phyloP scores from a whole-genome alignment of 257 asterid genomes.

The Rubia yunnanensis region DNA sequence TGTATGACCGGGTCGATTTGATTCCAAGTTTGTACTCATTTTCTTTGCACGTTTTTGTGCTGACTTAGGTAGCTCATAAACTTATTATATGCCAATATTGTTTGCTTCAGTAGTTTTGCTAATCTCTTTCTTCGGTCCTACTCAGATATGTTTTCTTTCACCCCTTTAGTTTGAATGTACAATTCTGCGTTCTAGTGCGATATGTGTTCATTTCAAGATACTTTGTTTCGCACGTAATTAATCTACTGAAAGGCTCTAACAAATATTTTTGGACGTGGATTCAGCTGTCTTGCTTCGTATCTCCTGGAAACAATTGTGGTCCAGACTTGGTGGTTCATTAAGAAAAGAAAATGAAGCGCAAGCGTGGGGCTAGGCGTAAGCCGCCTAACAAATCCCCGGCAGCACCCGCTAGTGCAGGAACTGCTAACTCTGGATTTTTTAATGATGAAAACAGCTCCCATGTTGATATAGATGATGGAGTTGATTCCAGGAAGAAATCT shows the following conservation, averaged over 20 bases:
- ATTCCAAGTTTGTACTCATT: not conserved
- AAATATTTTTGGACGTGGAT: not conserved
- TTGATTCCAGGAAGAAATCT: slow-evolving; percentile 48
- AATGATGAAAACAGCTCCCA: slow-evolving; percentile 43
- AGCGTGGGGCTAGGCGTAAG: slow-evolving; percentile 46
- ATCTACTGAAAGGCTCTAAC: not conserved
- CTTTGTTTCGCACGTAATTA: not conserved
- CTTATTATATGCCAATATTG: not conserved
- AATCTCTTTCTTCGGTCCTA: not conserved
- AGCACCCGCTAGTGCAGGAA: slow-evolving; percentile 33
- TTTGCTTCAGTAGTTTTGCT: not conserved
- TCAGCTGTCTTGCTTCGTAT: slow-evolving; percentile 2
- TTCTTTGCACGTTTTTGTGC: not conserved
- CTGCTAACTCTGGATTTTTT: slow-evolving; percentile 34
- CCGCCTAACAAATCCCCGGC: slow-evolving; percentile 38
- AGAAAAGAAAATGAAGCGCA: slow-evolving; percentile 57
- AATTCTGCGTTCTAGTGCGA: not conserved
- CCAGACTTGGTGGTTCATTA: not conserved
- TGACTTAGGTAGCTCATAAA: not conserved
- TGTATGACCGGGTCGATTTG: not conserved
- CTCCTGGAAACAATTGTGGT: not conserved
- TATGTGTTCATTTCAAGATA: not conserved
- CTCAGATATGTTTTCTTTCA: not conserved
- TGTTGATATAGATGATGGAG: slow-evolving; percentile 44
- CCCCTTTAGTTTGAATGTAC: not conserved